Percentiles rank a stretch among this genome's conserved stretches.
These are phyloP conservation scores for Atkinsonella hypoxylon DNA, from an alignment of 2,329 filamentous ascomycete species.

Conservation along the genomic window DNA sequence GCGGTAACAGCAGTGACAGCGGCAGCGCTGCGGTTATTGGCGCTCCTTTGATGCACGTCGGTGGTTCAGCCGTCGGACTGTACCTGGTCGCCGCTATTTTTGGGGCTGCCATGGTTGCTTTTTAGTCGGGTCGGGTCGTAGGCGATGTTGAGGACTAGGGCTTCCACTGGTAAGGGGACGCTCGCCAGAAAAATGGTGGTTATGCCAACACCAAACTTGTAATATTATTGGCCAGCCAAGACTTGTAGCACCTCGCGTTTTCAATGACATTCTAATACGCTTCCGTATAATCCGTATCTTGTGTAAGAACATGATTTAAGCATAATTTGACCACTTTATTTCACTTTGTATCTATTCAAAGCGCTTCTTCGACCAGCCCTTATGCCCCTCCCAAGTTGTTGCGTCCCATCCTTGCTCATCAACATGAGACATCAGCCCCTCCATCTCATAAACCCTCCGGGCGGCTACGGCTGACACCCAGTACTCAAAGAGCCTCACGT, in stretches of 20 bases:
- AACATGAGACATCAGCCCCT: not conserved
- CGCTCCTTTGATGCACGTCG: constrained; percentile 25
- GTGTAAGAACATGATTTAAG: too few species aligned
- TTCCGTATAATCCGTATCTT: too few species aligned
- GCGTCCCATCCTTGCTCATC: not conserved
- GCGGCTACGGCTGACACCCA: constrained; percentile 1
- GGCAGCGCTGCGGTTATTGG: constrained; percentile 24
- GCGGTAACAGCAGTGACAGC: constrained; percentile 10
- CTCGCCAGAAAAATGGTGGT: not conserved
- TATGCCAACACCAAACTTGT: too few species aligned
- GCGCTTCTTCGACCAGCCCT: not conserved
- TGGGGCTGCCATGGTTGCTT: constrained; percentile 38
- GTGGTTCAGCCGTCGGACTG: constrained; percentile 34
- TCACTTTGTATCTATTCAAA: too few species aligned
- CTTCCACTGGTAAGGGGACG: too few species aligned
- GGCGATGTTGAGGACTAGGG: not conserved
- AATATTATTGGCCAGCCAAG: too few species aligned
- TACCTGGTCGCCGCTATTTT: constrained; percentile 39
- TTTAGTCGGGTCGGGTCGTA: constrained; percentile 24
- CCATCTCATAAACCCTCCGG: not conserved
- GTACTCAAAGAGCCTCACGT: constrained; percentile 1
- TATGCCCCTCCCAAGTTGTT: not conserved
- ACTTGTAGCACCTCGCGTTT: too few species aligned
- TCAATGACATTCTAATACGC: too few species aligned
- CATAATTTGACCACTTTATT: too few species aligned